Conservation (phyloP, 2,329 filamentous ascomycete genomes). For the Sclerotinia sclerotiorum region DNA sequence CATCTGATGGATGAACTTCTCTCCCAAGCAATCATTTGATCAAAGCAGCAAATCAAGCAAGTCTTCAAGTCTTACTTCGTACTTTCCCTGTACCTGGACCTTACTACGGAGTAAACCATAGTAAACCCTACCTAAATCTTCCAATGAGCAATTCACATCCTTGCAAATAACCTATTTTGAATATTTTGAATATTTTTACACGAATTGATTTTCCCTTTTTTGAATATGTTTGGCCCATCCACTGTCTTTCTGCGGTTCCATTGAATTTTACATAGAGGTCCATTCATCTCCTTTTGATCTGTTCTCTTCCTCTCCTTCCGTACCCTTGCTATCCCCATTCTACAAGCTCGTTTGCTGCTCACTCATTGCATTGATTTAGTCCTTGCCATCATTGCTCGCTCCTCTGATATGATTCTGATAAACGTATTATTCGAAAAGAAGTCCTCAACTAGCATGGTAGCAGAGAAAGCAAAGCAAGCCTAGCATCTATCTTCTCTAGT, state of each 20-base stretch:
- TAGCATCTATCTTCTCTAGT: conserved; percentile 13
- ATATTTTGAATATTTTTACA: not conserved
- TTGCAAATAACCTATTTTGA: not conserved
- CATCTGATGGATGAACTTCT: not conserved
- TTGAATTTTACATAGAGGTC: conserved; percentile 5
- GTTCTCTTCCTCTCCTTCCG: not conserved
- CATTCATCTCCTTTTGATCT: not conserved
- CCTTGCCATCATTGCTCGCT: not conserved
- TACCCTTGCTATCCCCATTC: conserved; percentile 12
- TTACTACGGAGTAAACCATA: conserved; percentile 2
- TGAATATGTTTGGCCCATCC: not conserved
- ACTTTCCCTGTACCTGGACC: conserved; percentile 12
- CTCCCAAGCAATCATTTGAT: conserved; percentile 14
- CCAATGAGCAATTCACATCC: not conserved
- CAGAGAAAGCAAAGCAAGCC: conserved; percentile 13
- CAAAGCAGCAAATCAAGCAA: conserved; percentile 8
- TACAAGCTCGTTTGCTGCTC: not conserved
- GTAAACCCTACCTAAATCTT: conserved; percentile 4
- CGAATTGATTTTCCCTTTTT: conserved; percentile 4
- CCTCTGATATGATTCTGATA: conserved; percentile 2
- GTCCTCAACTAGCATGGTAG: conserved; percentile 5
- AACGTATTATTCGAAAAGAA: not conserved
- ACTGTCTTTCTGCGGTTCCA: not conserved
- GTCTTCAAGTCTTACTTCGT: conserved; percentile 13
- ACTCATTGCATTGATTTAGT: not conserved